Percentiles rank a stretch among this genome's conserved stretches.
These are phyloP conservation scores for Pistacia vera DNA, from an alignment of 345 rosid species.

Conservation along the genomic window DNA sequence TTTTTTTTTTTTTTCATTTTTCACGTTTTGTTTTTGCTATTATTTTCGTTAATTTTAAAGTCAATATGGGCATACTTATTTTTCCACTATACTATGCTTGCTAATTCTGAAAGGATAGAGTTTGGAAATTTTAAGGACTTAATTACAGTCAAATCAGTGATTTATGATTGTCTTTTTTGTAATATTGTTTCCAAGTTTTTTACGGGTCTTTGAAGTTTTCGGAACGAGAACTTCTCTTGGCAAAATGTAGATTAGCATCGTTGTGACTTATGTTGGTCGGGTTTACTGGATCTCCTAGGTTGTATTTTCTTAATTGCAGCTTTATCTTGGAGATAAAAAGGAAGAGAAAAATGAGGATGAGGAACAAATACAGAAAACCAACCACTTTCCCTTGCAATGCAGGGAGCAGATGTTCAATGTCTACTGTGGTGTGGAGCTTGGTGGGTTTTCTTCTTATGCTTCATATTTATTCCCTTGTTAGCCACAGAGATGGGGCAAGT, in stretches of 20 bases:
- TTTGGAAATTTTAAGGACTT: conserved; percentile 17
- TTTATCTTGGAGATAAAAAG: conserved; percentile 55
- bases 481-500: conserved; percentile 36
- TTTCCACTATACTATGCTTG: neutral
- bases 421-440: conserved; percentile 65
- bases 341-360: conserved; percentile 67
- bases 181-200: neutral
- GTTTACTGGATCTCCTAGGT: conserved; percentile 48
- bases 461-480: conserved; percentile 55
- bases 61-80: neutral
- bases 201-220: neutral
- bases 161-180: neutral
- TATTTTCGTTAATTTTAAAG: neutral
- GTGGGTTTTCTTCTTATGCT: conserved; percentile 66
- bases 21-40: neutral
- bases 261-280: conserved; percentile 27
- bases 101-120: conserved; percentile 14
- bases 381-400: conserved; percentile 71
- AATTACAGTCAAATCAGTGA: neutral
- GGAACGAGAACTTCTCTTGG: conserved; percentile 5
- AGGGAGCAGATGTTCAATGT: conserved; percentile 67
- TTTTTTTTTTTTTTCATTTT: neutral
- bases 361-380: conserved; percentile 79
- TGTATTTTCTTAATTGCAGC: conserved; percentile 61
- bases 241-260: conserved; percentile 21